A percentile compares a stretch with the other conserved stretches of the same genome.
These are phyloP conservation scores for Centella asiatica DNA, from an alignment of 129 eudicot species.

Conservation along the genomic window DNA sequence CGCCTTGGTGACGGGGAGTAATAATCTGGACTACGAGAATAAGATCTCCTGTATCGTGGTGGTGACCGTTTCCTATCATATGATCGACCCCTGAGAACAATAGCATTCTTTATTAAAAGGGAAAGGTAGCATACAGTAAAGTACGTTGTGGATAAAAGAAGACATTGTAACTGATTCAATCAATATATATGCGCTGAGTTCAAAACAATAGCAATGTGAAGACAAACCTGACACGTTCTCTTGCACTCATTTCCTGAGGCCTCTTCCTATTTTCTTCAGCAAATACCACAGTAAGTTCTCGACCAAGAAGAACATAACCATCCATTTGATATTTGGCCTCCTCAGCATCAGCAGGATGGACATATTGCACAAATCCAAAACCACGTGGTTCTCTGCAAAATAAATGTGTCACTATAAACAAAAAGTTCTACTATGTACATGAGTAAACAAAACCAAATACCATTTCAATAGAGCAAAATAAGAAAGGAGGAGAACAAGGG, in stretches of 20 bases:
- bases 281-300: constrained; percentile 49
- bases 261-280: constrained; percentile 75
- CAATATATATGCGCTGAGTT: not conserved
- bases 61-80: constrained; percentile 8
- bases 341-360: constrained; percentile 44
- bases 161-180: not conserved
- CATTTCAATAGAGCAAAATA: not conserved
- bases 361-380: constrained; percentile 81
- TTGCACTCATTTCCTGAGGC: constrained; percentile 76
- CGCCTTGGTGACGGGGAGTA: constrained; percentile 32
- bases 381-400: constrained; percentile 75
- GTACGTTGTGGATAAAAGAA: too few species aligned
- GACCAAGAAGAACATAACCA: constrained; percentile 45
- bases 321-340: constrained; percentile 40
- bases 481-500: not conserved
- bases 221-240: constrained; percentile 49
- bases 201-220: not conserved
- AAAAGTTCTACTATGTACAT: too few species aligned
- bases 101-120: not conserved
- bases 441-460: too few species aligned
- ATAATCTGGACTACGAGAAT: constrained; percentile 35
- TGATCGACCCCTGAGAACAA: constrained; percentile 6
- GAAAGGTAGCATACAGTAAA: too few species aligned
- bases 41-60: constrained; percentile 6
- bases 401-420: not conserved